A percentile compares a stretch with the other conserved stretches of the same genome.
Conservation (phyloP, 306 rosid genomes). For the Sesbania bispinosa region DNA sequence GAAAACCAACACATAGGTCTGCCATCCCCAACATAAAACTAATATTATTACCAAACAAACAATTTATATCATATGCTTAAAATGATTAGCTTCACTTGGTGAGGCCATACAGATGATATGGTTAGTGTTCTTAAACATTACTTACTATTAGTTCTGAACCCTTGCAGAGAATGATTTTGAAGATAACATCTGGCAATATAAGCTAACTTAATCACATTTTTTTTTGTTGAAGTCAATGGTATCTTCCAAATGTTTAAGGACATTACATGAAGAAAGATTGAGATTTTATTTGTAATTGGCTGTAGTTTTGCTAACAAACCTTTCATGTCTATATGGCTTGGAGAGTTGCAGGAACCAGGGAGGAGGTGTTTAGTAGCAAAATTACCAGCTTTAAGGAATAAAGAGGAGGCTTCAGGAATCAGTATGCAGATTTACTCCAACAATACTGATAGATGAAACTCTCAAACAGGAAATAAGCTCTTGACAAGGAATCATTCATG, state of each 20-base stretch:
- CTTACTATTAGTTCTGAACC: neutral
- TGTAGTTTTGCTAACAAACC: neutral
- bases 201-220: neutral
- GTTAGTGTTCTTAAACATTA: neutral
- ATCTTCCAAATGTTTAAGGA: neutral
- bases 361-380: neutral
- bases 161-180: neutral
- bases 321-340: neutral
- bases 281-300: neutral
- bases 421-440: neutral
- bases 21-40: constrained; percentile 32
- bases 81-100: neutral
- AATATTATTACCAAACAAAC: constrained; percentile 26
- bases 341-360: neutral
- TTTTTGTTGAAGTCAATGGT: neutral
- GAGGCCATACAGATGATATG: neutral
- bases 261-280: constrained; percentile 3
- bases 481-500: neutral
- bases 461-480: neutral
- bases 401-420: neutral
- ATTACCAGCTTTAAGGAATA: neutral
- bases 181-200: neutral
- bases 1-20: constrained; percentile 93
- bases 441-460: constrained; percentile 6
- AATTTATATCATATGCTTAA: constrained; percentile 3